phyloP scores from a whole-genome alignment of 192 early-diverging fungal species.

The Coemansia sp. region DNA sequence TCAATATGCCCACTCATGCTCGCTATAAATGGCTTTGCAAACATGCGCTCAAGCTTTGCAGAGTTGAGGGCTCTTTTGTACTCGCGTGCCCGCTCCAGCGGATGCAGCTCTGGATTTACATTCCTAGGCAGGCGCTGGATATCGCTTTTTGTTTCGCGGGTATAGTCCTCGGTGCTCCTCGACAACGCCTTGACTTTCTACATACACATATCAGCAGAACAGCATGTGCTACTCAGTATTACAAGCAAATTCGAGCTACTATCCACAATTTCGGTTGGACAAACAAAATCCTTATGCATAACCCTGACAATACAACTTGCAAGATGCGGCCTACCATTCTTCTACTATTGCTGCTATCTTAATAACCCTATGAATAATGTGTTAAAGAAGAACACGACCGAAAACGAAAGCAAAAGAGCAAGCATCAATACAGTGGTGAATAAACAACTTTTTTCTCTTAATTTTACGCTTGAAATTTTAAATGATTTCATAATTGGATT shows the following conservation, averaged over 20 bases:
- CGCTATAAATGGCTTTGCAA: conserved; percentile 96
- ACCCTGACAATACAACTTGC: not conserved
- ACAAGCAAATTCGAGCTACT: not conserved
- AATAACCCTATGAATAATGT: not conserved
- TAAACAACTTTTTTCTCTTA: not conserved
- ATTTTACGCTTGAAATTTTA: not conserved
- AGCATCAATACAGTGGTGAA: too few species aligned
- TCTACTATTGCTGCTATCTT: not conserved
- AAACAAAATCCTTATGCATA: too few species aligned
- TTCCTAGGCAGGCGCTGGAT: conserved; percentile 88
- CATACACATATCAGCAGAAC: conserved; percentile 5
- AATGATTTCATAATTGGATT: not conserved
- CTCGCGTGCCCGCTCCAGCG: conserved; percentile 92
- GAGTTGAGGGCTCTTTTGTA: conserved; percentile 94
- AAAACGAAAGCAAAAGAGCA: conserved; percentile 6
- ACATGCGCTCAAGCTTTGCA: conserved; percentile 90
- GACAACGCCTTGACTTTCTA: conserved; percentile 96
- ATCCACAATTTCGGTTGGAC: not conserved
- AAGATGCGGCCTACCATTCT: not conserved
- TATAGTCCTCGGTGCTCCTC: conserved; percentile 73
- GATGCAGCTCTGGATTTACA: conserved; percentile 84
- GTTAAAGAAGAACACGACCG: not conserved
- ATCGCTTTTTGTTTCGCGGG: conserved; percentile 81
- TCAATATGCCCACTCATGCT: conserved; percentile 89
- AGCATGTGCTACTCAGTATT: not conserved